Conservation (phyloP, 2,329 filamentous ascomycete species). For the Ascochyta pisi region DNA sequence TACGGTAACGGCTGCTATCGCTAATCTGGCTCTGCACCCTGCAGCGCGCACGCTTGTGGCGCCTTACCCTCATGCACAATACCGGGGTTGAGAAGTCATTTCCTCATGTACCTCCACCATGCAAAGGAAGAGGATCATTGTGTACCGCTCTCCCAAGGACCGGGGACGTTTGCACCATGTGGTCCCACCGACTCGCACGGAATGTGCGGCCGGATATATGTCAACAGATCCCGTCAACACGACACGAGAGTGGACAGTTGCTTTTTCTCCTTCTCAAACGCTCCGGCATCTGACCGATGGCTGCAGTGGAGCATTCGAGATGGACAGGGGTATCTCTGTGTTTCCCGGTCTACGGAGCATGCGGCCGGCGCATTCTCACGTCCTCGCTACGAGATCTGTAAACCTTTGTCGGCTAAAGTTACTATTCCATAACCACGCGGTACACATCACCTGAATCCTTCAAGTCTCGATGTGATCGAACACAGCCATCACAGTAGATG, state of each 20-base stretch:
- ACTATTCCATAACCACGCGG: background rate
- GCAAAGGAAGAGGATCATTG: slow-evolving; percentile 11
- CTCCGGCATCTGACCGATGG: slow-evolving; percentile 1
- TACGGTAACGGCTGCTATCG: slow-evolving; percentile 3
- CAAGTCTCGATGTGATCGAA: background rate
- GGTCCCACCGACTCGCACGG: slow-evolving; percentile 6
- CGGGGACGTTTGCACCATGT: slow-evolving; percentile 12
- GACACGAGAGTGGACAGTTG: background rate
- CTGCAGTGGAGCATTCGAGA: slow-evolving; percentile 11
- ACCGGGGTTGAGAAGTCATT: slow-evolving; percentile 22
- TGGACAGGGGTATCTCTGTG: background rate
- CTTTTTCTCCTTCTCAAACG: slow-evolving; percentile 2
- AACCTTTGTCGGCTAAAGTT: background rate
- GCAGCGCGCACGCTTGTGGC: slow-evolving; percentile 29
- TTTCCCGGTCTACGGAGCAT: slow-evolving; percentile 6
- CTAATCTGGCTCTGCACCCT: slow-evolving; percentile 7
- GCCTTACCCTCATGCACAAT: slow-evolving; percentile 20
- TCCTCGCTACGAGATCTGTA: background rate
- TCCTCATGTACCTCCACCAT: slow-evolving; percentile 15
- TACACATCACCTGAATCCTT: background rate
- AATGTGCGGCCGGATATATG: slow-evolving; percentile 14
- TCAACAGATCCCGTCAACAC: slow-evolving; percentile 10
- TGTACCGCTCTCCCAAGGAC: slow-evolving; percentile 7
- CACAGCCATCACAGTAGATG: background rate
- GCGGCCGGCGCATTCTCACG: slow-evolving; percentile 6